Percentiles rank a stretch among this genome's conserved stretches.
These are phyloP conservation scores for Blastosporella zonata DNA, from an alignment of 1,284 basidiomycete species.

Conservation along the genomic window DNA sequence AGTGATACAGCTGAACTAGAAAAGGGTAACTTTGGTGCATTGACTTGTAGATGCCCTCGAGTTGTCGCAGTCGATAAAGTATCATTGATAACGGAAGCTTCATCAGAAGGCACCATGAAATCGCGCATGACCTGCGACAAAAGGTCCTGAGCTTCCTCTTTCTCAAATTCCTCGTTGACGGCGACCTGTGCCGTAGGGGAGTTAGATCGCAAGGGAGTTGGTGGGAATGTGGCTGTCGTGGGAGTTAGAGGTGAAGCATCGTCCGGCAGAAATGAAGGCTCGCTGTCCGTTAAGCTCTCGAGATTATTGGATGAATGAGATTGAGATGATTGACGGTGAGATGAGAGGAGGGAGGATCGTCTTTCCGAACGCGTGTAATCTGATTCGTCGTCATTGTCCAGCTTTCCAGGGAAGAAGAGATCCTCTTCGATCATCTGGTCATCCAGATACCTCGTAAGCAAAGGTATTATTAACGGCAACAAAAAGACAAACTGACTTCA, in stretches of 20 bases:
- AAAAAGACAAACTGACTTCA: constrained; percentile 40
- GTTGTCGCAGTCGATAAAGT: constrained; percentile 6
- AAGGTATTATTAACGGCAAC: not conserved
- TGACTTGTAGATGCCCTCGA: constrained; percentile 12
- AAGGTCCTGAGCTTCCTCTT: constrained; percentile 17
- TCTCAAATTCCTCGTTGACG: constrained; percentile 14
- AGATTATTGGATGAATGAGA: constrained; percentile 8
- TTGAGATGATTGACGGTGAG: constrained; percentile 14
- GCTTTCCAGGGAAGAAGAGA: constrained; percentile 60
- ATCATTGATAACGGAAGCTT: not conserved
- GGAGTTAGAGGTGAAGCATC: constrained; percentile 12
- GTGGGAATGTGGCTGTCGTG: constrained; percentile 12
- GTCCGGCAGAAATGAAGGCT: constrained; percentile 8
- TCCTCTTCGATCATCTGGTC: constrained; percentile 68
- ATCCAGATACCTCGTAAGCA: not conserved
- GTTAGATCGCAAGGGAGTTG: constrained; percentile 17
- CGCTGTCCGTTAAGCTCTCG: constrained; percentile 8
- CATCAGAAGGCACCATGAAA: constrained; percentile 11
- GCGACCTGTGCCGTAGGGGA: constrained; percentile 12
- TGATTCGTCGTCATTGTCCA: constrained; percentile 26
- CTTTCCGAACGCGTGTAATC: constrained; percentile 17
- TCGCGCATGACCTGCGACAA: constrained; percentile 19
- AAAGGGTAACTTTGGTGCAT: constrained; percentile 13
- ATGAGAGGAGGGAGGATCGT: constrained; percentile 12
- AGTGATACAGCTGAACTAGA: constrained; percentile 24